Conservation (phyloP, 768 basidiomycete genomes). For the Phlegmacium glaucopus region DNA sequence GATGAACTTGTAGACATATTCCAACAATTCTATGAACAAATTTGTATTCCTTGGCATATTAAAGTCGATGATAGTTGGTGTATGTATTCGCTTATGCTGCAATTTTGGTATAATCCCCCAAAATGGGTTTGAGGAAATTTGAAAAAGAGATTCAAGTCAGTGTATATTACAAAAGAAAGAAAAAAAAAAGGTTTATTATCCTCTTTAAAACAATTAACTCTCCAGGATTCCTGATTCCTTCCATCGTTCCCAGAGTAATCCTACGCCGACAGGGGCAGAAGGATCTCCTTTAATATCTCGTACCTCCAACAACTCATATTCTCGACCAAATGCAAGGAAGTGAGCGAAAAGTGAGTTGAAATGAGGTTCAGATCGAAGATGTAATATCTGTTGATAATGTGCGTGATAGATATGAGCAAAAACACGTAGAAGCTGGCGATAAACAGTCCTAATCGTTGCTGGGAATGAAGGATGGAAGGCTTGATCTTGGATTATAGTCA, state of each 20-base stretch:
- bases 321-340: constrained; percentile 92
- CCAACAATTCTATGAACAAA: no score
- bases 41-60: no score
- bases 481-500: constrained; percentile 44
- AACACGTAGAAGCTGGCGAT: constrained; percentile 93
- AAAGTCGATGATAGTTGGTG: no score
- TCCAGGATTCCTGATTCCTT: constrained; percentile 75
- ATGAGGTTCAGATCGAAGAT: constrained; percentile 90
- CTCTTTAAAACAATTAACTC: constrained; percentile 26
- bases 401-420: constrained; percentile 98
- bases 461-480: constrained; percentile 89
- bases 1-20: no score
- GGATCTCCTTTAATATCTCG: constrained; percentile 80
- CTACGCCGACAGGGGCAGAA: constrained; percentile 63
- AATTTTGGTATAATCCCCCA: no score
- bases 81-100: no score
- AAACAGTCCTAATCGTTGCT: constrained; percentile 87
- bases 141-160: no score
- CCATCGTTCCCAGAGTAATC: constrained; percentile 86
- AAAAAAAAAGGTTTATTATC: not conserved
- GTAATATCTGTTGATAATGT: constrained; percentile 87
- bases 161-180: not conserved
- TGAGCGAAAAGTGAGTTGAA: constrained; percentile 98
- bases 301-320: constrained; percentile 87
- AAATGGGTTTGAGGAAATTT: no score